Evolutionary conservation across 306 rosid genomes (phyloP).

Genomic region (Parietaria judaica): DNA sequence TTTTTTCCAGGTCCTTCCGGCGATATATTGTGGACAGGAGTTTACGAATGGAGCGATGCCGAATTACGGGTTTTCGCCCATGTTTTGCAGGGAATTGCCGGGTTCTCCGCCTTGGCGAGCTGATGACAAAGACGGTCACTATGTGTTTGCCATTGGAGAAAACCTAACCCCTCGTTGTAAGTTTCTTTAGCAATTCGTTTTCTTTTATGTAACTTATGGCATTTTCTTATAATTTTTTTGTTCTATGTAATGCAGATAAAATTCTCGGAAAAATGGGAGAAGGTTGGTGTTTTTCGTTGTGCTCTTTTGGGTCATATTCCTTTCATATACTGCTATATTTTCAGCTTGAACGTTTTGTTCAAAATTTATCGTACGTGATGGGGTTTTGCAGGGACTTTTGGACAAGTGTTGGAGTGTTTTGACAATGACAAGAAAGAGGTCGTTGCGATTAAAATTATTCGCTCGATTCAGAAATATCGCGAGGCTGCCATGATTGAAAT

Average conservation of each 20-base stretch:
- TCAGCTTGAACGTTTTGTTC: not conserved
- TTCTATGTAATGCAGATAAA: slow-evolving; percentile 43
- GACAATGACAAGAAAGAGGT: slow-evolving; percentile 63
- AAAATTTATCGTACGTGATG: slow-evolving; percentile 3
- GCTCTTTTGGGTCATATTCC: slow-evolving; percentile 1
- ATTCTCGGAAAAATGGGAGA: slow-evolving; percentile 79
- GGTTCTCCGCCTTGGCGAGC: slow-evolving; percentile 79
- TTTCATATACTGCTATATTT: not conserved
- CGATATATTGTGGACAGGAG: slow-evolving; percentile 50
- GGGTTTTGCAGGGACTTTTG: slow-evolving; percentile 58
- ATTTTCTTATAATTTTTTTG: not conserved
- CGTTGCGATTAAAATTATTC: slow-evolving; percentile 65
- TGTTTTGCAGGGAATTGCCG: slow-evolving; percentile 48
- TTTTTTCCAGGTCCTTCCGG: slow-evolving; percentile 42
- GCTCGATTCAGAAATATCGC: slow-evolving; percentile 58
- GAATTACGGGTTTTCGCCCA: slow-evolving; percentile 38
- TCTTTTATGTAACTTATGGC: not conserved
- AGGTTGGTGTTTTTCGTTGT: slow-evolving; percentile 33
- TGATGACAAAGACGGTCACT: slow-evolving; percentile 77
- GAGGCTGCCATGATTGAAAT: slow-evolving; percentile 84
- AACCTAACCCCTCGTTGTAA: slow-evolving; percentile 60
- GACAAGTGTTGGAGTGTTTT: slow-evolving; percentile 73
- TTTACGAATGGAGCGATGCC: slow-evolving; percentile 44
- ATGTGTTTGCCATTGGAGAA: slow-evolving; percentile 54
- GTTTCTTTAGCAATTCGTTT: slow-evolving; percentile 6